Base-by-base conservation (phyloP, 192 early-diverging fungal species). In the Coemansia sp. region DNA sequence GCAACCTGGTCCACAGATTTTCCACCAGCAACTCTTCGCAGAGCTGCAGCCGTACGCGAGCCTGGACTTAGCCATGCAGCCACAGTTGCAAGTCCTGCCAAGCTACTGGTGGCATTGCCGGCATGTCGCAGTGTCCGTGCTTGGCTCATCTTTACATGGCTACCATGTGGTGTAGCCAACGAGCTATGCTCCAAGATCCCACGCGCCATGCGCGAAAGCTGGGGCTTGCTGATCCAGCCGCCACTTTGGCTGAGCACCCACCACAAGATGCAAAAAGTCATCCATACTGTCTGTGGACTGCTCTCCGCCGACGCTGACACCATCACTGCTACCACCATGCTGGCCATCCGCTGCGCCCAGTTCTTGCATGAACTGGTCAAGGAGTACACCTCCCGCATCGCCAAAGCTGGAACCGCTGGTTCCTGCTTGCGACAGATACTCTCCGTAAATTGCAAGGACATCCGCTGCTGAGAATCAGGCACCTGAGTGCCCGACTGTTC, bases 391-490 rank as follows among this genome's bases (percentile, higher is more conserved):
- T 66, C 63, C 73, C 44, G 63, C 57, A 54, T 50, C 67, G 63
- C 66, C 51, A 59, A 68, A 69, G 72, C 64, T 66, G 58, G 72
- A 59, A n/a, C 41, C 16, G 26, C 57, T 57, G 38, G 65, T 44
- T 28, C 35, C 56, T 36, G 63, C 50, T 50, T 66, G 67, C 59
- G 72, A 56, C 53, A 65, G 55, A 66, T 68, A 77, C 67, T 77
- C 73, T 70, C 67, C 73, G 50, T 66, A 77, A 26, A 50, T 59
- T 62, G 60, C 67, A 77, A 77, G 59, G 73, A 61, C 73, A 41
- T 77, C 73, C 73, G 73, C 73, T 77, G 73, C 73, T 77, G 73
- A 69, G 73, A 77, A 77, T 70, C 73, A 60, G 67, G 53, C 67
- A 37, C 60, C 55, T 70, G 73, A 36, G 51, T 44, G 67, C 57